Evolutionary conservation across 192 early-diverging fungal species (phyloP).

Genomic region (Rhizoclosmatium globosum): DNA sequence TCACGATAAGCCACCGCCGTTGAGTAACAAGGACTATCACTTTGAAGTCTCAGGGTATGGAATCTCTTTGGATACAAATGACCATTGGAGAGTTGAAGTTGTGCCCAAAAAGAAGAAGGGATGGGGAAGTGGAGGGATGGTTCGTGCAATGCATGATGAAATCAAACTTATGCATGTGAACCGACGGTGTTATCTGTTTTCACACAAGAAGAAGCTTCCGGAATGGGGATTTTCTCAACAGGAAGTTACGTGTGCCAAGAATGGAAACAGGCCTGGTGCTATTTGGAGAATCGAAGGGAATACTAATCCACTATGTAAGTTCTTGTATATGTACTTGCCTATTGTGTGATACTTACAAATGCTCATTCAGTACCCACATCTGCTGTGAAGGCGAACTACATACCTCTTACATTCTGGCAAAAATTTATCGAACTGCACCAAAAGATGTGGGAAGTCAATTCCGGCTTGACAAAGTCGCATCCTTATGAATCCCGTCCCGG

Average conservation of each 20-base stretch:
- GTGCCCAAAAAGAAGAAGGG: constrained; percentile 63
- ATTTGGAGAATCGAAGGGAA: constrained; percentile 26
- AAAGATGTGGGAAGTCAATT: constrained; percentile 60
- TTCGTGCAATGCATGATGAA: constrained; percentile 63
- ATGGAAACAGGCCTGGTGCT: constrained; percentile 44
- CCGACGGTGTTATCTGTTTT: constrained; percentile 79
- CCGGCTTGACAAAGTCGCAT: constrained; percentile 53
- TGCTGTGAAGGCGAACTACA: constrained; percentile 50
- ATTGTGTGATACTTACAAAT: background rate
- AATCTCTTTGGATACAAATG: constrained; percentile 82
- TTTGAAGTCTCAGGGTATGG: constrained; percentile 62
- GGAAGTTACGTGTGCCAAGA: constrained; percentile 92
- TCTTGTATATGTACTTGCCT: background rate
- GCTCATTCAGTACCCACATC: constrained; percentile 40
- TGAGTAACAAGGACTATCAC: constrained; percentile 52
- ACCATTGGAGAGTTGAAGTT: constrained; percentile 89
- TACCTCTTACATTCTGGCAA: constrained; percentile 48
- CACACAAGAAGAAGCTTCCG: constrained; percentile 75
- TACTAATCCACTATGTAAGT: constrained; percentile 9
- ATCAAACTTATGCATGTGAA: constrained; percentile 82
- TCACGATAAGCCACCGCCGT: constrained; percentile 50
- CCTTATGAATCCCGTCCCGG: constrained; percentile 59
- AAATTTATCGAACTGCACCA: constrained; percentile 60
- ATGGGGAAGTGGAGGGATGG: constrained; percentile 48
- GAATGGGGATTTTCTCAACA: constrained; percentile 87